Conservation (phyloP, 2,329 filamentous ascomycete species). For the Aotearoamyces nothofagi region DNA sequence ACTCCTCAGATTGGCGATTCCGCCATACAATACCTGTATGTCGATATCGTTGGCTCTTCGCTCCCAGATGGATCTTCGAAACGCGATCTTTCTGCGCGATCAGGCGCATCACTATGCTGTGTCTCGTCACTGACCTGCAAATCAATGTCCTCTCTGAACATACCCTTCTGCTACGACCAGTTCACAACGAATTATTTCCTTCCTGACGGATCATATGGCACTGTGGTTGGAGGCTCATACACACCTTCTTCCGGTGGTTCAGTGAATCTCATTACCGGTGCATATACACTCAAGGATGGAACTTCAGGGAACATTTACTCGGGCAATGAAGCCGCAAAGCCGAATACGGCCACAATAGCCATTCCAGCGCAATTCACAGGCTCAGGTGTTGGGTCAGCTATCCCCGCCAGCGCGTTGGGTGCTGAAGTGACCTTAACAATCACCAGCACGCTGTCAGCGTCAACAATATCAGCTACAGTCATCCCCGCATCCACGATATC, state of each 20-base stretch:
- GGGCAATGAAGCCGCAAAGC: slow-evolving; percentile 20
- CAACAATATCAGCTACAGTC: slow-evolving; percentile 12
- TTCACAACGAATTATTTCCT: slow-evolving; percentile 35
- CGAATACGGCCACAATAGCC: slow-evolving; percentile 26
- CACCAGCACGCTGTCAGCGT: slow-evolving; percentile 9
- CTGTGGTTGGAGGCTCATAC: slow-evolving; percentile 27
- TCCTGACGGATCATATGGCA: slow-evolving; percentile 29
- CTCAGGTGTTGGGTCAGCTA: slow-evolving; percentile 27
- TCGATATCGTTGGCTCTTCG: slow-evolving; percentile 17
- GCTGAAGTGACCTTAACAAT: slow-evolving; percentile 20
- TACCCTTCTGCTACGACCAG: slow-evolving; percentile 35
- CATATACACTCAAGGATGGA: slow-evolving; percentile 24
- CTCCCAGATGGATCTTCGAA: slow-evolving; percentile 8
- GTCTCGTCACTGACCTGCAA: slow-evolving; percentile 12
- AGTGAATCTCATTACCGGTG: slow-evolving; percentile 28
- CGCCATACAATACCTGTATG: slow-evolving; percentile 17
- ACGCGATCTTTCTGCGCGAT: background rate
- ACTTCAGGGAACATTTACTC: slow-evolving; percentile 29
- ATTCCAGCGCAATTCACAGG: slow-evolving; percentile 30
- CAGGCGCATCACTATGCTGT: slow-evolving; percentile 13
- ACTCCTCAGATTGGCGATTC: slow-evolving; percentile 15
- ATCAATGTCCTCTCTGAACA: slow-evolving; percentile 16
- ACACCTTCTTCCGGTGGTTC: slow-evolving; percentile 19
- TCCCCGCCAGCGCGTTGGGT: slow-evolving; percentile 27
- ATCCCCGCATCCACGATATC: slow-evolving; percentile 9